A percentile compares a stretch with the other conserved stretches of the same genome.
phyloP scores from a whole-genome alignment of 1,139 yeast species.

The Ashbya aceris region DNA sequence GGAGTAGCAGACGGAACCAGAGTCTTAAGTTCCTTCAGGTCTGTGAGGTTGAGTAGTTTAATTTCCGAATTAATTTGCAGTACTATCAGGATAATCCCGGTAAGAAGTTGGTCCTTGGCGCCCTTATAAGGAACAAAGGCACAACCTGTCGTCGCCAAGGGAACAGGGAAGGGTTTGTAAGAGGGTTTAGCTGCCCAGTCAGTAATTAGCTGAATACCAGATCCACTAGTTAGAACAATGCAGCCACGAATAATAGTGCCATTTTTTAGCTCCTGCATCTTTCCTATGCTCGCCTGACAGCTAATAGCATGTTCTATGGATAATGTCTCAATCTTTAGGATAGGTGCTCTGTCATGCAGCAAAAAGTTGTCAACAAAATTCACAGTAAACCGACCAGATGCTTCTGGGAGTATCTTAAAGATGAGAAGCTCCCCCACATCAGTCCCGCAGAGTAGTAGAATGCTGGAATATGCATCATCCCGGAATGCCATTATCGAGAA shows the following conservation, averaged over 20 bases:
- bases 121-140: slow-evolving; percentile 33
- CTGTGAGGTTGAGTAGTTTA: slow-evolving; percentile 42
- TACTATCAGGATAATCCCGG: slow-evolving; percentile 34
- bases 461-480: slow-evolving; percentile 61
- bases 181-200: slow-evolving; percentile 54
- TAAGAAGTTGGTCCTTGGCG: slow-evolving; percentile 29
- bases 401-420: slow-evolving; percentile 59
- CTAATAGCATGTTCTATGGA: slow-evolving; percentile 51
- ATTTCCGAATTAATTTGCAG: slow-evolving; percentile 37
- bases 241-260: slow-evolving; percentile 60
- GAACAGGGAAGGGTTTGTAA: slow-evolving; percentile 41
- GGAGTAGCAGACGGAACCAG: slow-evolving; percentile 35
- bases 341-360: slow-evolving; percentile 39
- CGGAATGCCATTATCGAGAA: slow-evolving; percentile 60
- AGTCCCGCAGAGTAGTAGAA: slow-evolving; percentile 71
- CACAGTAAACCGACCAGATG: slow-evolving; percentile 60
- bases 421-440: slow-evolving; percentile 63
- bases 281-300: slow-evolving; percentile 53
- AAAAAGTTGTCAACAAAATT: slow-evolving; percentile 44
- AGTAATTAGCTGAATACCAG: slow-evolving; percentile 57
- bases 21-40: slow-evolving; percentile 40
- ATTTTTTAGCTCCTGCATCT: slow-evolving; percentile 50
- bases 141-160: slow-evolving; percentile 54
- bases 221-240: slow-evolving; percentile 46
- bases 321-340: slow-evolving; percentile 50